A percentile compares a stretch with the other conserved stretches of the same genome.
phyloP scores from a whole-genome alignment of 2,329 filamentous ascomycete genomes.

The Fusarium solani-melongenae region DNA sequence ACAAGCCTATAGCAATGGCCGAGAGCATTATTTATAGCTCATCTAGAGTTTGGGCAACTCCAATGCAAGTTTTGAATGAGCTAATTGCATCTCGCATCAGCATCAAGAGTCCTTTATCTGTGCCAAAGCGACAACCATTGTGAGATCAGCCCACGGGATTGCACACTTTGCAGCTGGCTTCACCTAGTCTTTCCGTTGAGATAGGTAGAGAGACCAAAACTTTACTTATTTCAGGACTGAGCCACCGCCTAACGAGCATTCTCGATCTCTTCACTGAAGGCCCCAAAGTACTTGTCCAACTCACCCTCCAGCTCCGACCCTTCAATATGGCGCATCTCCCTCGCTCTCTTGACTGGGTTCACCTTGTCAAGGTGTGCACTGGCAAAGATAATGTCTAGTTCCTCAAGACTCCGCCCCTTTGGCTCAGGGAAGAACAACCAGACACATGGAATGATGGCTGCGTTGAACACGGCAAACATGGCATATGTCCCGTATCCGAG shows the following conservation, averaged over 20 bases:
- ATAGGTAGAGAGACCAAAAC: neutral
- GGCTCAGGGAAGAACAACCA: conserved; percentile 62
- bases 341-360: conserved; percentile 42
- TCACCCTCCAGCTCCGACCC: conserved; percentile 41
- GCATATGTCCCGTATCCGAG: conserved; percentile 61
- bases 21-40: no score
- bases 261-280: conserved; percentile 11
- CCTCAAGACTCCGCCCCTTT: conserved; percentile 30
- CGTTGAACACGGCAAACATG: conserved; percentile 64
- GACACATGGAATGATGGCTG: conserved; percentile 60
- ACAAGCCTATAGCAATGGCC: no score
- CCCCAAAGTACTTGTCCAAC: conserved; percentile 45
- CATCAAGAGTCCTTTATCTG: no score
- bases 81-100: no score
- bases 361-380: conserved; percentile 39
- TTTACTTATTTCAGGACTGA: neutral
- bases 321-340: conserved; percentile 42
- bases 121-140: no score
- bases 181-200: neutral
- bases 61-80: no score
- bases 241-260: neutral
- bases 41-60: no score
- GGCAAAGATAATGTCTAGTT: conserved; percentile 34
- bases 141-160: neutral
- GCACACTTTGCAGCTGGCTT: neutral